These are phyloP conservation scores for Leccinum fuscescens DNA, from an alignment of 1,284 basidiomycete genomes.

Conservation along the genomic window DNA sequence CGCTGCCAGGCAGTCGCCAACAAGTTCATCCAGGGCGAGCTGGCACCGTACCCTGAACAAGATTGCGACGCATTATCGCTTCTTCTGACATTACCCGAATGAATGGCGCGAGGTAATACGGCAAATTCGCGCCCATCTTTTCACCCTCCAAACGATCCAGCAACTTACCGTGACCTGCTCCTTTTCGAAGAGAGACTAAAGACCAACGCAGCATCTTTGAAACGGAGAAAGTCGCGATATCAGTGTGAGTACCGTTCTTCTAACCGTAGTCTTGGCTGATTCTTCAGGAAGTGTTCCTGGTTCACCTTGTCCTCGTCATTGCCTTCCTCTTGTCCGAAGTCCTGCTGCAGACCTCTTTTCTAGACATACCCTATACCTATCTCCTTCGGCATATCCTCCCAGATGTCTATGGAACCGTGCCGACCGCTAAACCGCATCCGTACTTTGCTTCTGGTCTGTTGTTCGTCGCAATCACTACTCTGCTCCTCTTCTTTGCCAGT, in stretches of 20 bases:
- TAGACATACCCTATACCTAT: constrained; percentile 61
- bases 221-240: constrained; percentile 82
- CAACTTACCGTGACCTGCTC: constrained; percentile 86
- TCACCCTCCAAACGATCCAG: constrained; percentile 44
- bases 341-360: constrained; percentile 63
- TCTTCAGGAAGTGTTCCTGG: constrained; percentile 63
- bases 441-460: constrained; percentile 76
- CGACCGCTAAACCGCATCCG: constrained; percentile 53
- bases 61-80: not conserved
- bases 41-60: not conserved
- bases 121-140: constrained; percentile 30
- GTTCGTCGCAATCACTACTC: constrained; percentile 84
- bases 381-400: constrained; percentile 50
- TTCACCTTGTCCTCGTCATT: constrained; percentile 68
- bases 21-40: not conserved
- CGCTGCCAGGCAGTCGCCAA: not conserved
- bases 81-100: constrained; percentile 1
- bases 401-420: constrained; percentile 45
- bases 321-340: constrained; percentile 73
- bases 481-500: constrained; percentile 93
- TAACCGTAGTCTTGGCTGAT: constrained; percentile 11
- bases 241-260: constrained; percentile 57
- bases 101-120: constrained; percentile 38
- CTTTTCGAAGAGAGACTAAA: constrained; percentile 96
- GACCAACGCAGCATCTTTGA: constrained; percentile 82